Evolutionary conservation across 208 protist species (phyloP).

Genomic region (Trypanosoma grayi): DNA sequence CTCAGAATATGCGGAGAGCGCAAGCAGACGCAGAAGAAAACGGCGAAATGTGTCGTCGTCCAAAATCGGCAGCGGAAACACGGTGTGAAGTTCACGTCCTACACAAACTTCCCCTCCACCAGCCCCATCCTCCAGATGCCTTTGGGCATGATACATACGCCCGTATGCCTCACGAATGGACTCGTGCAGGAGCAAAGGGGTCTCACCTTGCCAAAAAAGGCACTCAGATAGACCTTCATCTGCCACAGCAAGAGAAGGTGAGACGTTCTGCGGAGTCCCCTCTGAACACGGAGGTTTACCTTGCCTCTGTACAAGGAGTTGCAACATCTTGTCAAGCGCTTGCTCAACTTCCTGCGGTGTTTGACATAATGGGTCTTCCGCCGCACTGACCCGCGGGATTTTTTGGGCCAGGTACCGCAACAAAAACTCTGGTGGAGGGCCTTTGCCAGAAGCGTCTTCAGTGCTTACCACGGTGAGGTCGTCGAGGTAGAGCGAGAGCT

Average conservation of each 20-base stretch:
- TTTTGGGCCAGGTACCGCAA: slow-evolving; percentile 18
- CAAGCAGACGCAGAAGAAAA: slow-evolving; percentile 42
- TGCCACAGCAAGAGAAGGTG: neutral
- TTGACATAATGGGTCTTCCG: neutral
- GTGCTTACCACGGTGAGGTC: neutral
- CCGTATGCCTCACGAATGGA: slow-evolving; percentile 29
- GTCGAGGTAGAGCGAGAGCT: slow-evolving; percentile 24
- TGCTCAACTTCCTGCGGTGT: slow-evolving; percentile 1
- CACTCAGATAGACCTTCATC: slow-evolving; percentile 21
- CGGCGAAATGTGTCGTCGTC: slow-evolving; percentile 61
- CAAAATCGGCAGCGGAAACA: slow-evolving; percentile 25
- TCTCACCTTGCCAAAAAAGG: slow-evolving; percentile 44
- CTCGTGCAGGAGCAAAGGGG: slow-evolving; percentile 33
- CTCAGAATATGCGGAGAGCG: slow-evolving; percentile 13
- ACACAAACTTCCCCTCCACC: neutral
- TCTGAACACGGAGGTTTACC: neutral
- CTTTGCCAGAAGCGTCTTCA: slow-evolving; percentile 2
- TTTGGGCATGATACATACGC: neutral
- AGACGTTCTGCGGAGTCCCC: neutral
- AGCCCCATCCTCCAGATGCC: neutral
- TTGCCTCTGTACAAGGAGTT: neutral
- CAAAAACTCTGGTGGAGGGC: slow-evolving; percentile 29
- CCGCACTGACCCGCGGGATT: slow-evolving; percentile 5
- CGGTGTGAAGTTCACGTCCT: neutral
- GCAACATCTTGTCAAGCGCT: slow-evolving; percentile 16